phyloP scores from a whole-genome alignment of 1,139 yeast species.

The Sporopachydermia cereana region DNA sequence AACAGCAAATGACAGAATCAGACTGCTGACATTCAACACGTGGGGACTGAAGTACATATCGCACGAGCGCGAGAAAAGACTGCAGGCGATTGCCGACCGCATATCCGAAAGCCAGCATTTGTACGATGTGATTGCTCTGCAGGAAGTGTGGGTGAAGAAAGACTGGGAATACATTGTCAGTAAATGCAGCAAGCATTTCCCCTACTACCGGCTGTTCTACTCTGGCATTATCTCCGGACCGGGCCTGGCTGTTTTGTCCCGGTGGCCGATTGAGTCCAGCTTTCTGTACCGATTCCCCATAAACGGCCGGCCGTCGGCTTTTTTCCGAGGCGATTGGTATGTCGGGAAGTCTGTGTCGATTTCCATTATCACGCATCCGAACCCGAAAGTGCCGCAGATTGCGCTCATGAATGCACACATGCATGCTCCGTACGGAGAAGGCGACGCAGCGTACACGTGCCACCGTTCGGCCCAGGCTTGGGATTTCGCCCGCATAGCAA shows the following conservation, averaged over 20 bases:
- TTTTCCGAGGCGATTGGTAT: slow-evolving; percentile 92
- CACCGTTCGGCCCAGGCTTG: slow-evolving; percentile 95
- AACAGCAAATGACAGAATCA: slow-evolving; percentile 20
- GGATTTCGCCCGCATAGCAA: slow-evolving; percentile 71
- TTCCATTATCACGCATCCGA: slow-evolving; percentile 47
- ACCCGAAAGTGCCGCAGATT: slow-evolving; percentile 38
- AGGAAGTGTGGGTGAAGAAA: slow-evolving; percentile 82
- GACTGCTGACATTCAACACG: slow-evolving; percentile 55
- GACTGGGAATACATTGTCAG: slow-evolving; percentile 62
- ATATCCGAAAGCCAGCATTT: slow-evolving; percentile 37
- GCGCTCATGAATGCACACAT: slow-evolving; percentile 85
- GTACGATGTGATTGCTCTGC: slow-evolving; percentile 80
- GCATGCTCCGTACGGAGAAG: slow-evolving; percentile 93
- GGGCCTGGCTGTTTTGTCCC: slow-evolving; percentile 76
- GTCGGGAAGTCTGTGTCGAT: slow-evolving; percentile 89
- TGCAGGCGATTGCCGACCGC: slow-evolving; percentile 61
- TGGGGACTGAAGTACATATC: slow-evolving; percentile 91
- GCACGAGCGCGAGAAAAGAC: slow-evolving; percentile 49
- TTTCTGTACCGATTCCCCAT: slow-evolving; percentile 77
- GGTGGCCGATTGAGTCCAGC: slow-evolving; percentile 70
- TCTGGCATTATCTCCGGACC: slow-evolving; percentile 90
- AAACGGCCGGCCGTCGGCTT: slow-evolving; percentile 90
- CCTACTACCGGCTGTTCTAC: slow-evolving; percentile 57
- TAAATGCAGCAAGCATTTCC: slow-evolving; percentile 38
- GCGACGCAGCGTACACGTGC: slow-evolving; percentile 83